Evolutionary conservation across 345 rosid genomes (phyloP).

Genomic region (Populus davidiana): DNA sequence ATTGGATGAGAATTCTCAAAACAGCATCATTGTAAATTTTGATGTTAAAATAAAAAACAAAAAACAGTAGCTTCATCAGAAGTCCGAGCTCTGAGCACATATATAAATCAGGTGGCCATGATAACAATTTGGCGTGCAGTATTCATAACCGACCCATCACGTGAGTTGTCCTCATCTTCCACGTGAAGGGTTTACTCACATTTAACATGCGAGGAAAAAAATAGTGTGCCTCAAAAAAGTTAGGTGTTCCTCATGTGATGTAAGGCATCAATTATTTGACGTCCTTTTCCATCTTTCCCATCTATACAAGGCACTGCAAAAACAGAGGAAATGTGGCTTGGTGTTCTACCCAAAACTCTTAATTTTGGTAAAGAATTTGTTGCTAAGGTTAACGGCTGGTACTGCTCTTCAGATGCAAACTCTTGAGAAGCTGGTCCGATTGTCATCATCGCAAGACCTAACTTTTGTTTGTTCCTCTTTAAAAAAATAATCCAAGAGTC

Average conservation of each 20-base stretch:
- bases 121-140: not conserved
- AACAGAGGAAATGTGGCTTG: slow-evolving; percentile 31
- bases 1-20: no score
- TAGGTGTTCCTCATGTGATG: not conserved
- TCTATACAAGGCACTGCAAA: slow-evolving; percentile 38
- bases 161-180: not conserved
- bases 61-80: not conserved
- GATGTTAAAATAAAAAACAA: not conserved
- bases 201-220: not conserved
- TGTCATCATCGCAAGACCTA: slow-evolving; percentile 13
- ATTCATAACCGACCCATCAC: slow-evolving; percentile 4
- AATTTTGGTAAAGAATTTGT: slow-evolving; percentile 26
- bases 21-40: no score
- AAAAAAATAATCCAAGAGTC: not conserved
- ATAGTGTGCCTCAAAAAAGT: not conserved
- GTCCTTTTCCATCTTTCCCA: slow-evolving; percentile 15
- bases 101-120: not conserved
- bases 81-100: not conserved
- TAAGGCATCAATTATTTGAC: slow-evolving; percentile 3
- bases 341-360: slow-evolving; percentile 27
- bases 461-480: not conserved
- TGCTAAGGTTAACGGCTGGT: slow-evolving; percentile 26
- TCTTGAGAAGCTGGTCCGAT: not conserved
- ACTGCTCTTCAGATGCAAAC: slow-evolving; percentile 26
- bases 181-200: not conserved